Conservation (phyloP, 2,329 filamentous ascomycete genomes). For the Penicillium sp. region DNA sequence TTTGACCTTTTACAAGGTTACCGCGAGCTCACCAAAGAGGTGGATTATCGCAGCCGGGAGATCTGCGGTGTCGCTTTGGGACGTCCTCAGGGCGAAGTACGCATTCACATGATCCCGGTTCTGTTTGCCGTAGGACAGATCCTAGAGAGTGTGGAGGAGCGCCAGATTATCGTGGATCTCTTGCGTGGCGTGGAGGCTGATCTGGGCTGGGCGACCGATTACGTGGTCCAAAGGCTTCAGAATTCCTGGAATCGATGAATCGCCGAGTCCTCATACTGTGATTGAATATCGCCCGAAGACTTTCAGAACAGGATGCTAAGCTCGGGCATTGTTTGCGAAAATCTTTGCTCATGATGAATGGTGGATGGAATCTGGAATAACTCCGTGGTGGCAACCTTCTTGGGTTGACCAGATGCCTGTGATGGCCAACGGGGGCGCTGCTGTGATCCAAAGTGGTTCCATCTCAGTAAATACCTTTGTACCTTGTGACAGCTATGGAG, state of each 20-base stretch:
- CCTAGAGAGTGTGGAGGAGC: slow-evolving; percentile 52
- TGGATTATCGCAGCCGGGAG: slow-evolving; percentile 56
- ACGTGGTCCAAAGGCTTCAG: slow-evolving; percentile 1
- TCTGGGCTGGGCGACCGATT: slow-evolving; percentile 42
- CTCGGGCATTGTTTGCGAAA: no score
- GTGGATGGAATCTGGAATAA: no score
- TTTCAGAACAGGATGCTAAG: no score
- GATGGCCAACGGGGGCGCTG: no score
- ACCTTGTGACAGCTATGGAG: no score
- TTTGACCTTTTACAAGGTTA: slow-evolving; percentile 57
- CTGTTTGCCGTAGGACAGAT: slow-evolving; percentile 61
- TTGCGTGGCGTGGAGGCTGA: slow-evolving; percentile 59
- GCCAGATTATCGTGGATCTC: slow-evolving; percentile 53
- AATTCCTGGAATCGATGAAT: slow-evolving; percentile 3
- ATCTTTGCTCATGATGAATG: no score
- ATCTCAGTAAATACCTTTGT: no score
- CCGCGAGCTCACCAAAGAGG: slow-evolving; percentile 55
- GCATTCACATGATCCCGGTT: slow-evolving; percentile 58
- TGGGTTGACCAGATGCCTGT: no score
- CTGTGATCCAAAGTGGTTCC: no score
- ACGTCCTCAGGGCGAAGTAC: slow-evolving; percentile 54
- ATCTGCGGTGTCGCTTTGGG: slow-evolving; percentile 59
- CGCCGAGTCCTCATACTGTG: no score
- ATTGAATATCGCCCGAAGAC: no score
- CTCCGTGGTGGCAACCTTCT: no score